Percentiles rank a stretch among this genome's conserved stretches.
These are phyloP conservation scores for Penicillium soppii DNA, from an alignment of 495 filamentous ascomycete genomes.

Conservation along the genomic window DNA sequence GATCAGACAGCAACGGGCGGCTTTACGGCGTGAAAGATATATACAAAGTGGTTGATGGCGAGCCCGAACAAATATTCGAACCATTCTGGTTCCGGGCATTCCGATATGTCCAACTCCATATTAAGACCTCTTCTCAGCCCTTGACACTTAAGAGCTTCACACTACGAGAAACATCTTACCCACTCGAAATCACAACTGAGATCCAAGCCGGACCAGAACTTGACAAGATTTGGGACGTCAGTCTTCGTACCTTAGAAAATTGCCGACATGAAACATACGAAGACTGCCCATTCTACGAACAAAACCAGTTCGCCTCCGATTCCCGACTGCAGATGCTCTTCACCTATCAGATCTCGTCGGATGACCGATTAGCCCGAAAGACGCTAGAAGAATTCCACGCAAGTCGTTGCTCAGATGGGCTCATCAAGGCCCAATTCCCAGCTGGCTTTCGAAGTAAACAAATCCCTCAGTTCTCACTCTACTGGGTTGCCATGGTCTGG, in stretches of 20 bases:
- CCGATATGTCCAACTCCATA: conserved; percentile 22
- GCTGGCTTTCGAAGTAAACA: conserved; percentile 15
- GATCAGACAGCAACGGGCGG: conserved; percentile 13
- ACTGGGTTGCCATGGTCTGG: conserved; percentile 21
- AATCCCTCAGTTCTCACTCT: conserved; percentile 28
- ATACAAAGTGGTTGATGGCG: conserved; percentile 13
- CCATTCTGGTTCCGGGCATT: conserved; percentile 32
- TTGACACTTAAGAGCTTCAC: conserved; percentile 7
- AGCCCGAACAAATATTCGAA: conserved; percentile 11
- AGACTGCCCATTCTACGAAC: conserved; percentile 35
- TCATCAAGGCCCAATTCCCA: conserved; percentile 26
- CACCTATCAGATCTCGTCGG: conserved; percentile 23
- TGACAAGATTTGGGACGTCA: conserved; percentile 23
- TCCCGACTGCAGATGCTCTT: conserved; percentile 25
- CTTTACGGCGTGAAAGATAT: conserved; percentile 23
- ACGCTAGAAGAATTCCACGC: conserved; percentile 25
- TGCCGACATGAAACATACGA: conserved; percentile 32
- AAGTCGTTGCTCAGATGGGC: conserved; percentile 19
- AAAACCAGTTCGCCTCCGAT: conserved; percentile 30
- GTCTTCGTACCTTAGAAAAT: conserved; percentile 21
- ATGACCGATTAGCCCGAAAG: conserved; percentile 28
- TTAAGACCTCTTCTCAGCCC: conserved; percentile 5
- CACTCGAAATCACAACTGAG: conserved; percentile 18
- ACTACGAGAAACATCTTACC: conserved; percentile 20
- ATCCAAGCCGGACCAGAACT: conserved; percentile 9